Percentiles rank a stretch among this genome's conserved stretches.
Evolutionary conservation across 1,284 basidiomycete genomes (phyloP).

Genomic region (Microbotryomycetes sp.): DNA sequence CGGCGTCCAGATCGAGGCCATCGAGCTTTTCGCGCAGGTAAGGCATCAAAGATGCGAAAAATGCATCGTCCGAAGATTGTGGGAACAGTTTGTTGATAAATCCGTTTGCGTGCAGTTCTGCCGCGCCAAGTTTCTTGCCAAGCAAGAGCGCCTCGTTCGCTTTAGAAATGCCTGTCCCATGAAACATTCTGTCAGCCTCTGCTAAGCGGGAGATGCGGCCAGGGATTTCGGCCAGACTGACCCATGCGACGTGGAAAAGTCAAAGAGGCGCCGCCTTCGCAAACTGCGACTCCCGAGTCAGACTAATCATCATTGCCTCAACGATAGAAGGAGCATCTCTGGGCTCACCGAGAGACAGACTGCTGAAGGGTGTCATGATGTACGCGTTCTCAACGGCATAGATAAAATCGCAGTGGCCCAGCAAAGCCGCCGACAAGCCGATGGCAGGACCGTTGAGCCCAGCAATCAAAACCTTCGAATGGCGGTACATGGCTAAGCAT

Average conservation of each 20-base stretch:
- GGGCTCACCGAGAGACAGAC: conserved; percentile 26
- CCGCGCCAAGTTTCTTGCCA: conserved; percentile 20
- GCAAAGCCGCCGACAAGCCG: conserved; percentile 9
- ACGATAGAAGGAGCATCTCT: conserved; percentile 1
- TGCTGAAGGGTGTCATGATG: conserved; percentile 26
- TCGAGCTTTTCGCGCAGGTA: conserved; percentile 18
- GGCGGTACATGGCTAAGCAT: conserved; percentile 9
- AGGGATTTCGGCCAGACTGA: too few species aligned
- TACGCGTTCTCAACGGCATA: conserved; percentile 28
- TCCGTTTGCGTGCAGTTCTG: conserved; percentile 16
- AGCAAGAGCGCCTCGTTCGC: conserved; percentile 29
- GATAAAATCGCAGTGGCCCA: conserved; percentile 22
- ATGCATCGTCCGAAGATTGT: background rate
- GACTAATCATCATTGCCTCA: too few species aligned
- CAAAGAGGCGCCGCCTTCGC: conserved; percentile 16
- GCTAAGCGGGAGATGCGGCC: too few species aligned
- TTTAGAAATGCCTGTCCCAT: too few species aligned
- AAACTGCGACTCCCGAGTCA: background rate
- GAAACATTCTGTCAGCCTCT: too few species aligned
- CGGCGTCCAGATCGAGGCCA: conserved; percentile 19
- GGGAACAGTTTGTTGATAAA: conserved; percentile 28
- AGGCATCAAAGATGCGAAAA: background rate
- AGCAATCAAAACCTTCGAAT: conserved; percentile 27
- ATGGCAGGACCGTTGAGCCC: conserved; percentile 28
- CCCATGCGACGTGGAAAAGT: conserved; percentile 27